Conservation (phyloP, 2,329 filamentous ascomycete genomes). For the Sphaerulina vaccinii region DNA sequence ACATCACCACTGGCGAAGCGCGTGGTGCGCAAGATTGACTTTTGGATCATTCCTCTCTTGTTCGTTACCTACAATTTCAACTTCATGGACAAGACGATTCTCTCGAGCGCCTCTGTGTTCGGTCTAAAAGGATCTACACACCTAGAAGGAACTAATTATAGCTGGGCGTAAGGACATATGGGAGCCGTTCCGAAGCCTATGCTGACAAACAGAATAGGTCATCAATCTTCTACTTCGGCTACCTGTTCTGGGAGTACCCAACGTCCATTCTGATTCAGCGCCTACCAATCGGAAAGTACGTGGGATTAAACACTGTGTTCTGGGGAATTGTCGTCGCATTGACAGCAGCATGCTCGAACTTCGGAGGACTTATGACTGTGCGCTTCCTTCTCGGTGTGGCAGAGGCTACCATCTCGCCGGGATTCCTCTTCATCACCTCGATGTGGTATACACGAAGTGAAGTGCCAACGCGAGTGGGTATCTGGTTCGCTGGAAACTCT, state of each 20-base stretch:
- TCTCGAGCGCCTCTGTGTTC: slow-evolving; percentile 24
- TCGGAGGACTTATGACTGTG: slow-evolving; percentile 38
- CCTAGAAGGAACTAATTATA: slow-evolving; percentile 21
- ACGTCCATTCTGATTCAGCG: slow-evolving; percentile 22
- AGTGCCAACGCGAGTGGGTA: slow-evolving; percentile 26
- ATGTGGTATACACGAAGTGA: slow-evolving; percentile 39
- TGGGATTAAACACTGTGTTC: slow-evolving; percentile 27
- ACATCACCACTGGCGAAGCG: slow-evolving; percentile 8
- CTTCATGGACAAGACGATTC: slow-evolving; percentile 27
- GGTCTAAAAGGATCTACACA: slow-evolving; percentile 19
- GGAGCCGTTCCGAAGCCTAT: neutral
- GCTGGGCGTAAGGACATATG: slow-evolving; percentile 11
- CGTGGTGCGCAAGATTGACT: slow-evolving; percentile 24
- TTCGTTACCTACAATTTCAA: slow-evolving; percentile 26
- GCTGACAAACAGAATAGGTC: neutral
- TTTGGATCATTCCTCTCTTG: slow-evolving; percentile 20
- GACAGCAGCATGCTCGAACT: slow-evolving; percentile 39
- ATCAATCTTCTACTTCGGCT: slow-evolving; percentile 25
- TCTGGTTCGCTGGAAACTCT: slow-evolving; percentile 26
- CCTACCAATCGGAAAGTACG: slow-evolving; percentile 23
- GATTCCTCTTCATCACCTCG: slow-evolving; percentile 43
- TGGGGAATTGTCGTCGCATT: slow-evolving; percentile 37
- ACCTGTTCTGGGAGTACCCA: slow-evolving; percentile 24
- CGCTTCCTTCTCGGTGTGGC: slow-evolving; percentile 40
- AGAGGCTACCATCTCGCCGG: slow-evolving; percentile 40